Evolutionary conservation across 768 basidiomycete species (phyloP).

Genomic region (Trichaptum fuscoviolaceum): DNA sequence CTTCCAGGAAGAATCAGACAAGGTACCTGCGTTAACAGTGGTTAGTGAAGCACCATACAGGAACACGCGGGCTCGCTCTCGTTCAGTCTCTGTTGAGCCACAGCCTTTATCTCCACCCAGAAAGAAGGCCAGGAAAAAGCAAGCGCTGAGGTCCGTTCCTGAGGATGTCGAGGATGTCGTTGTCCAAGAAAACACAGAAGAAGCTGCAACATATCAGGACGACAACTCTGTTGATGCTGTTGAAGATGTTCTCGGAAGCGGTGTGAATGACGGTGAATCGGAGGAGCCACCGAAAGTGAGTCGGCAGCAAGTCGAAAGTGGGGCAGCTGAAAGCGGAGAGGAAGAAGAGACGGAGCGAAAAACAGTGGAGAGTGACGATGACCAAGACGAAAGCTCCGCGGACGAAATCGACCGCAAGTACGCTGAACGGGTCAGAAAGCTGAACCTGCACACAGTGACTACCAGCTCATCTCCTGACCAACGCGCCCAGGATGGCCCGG

Average conservation of each 20-base stretch:
- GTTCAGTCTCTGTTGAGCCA: slow-evolving; percentile 17
- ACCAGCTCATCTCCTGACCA: not conserved
- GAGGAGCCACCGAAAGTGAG: not conserved
- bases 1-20: not conserved
- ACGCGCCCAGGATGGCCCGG: no score
- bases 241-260: not conserved
- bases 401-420: not conserved
- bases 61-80: slow-evolving; percentile 31
- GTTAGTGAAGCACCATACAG: slow-evolving; percentile 23
- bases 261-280: not conserved
- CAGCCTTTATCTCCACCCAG: not conserved
- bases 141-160: not conserved
- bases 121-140: not conserved
- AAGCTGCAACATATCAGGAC: not conserved
- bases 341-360: not conserved
- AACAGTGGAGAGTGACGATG: not conserved
- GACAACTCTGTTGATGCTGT: not conserved
- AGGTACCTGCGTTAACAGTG: not conserved
- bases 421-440: not conserved
- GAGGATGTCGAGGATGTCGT: not conserved
- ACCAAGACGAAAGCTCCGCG: not conserved
- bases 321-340: no score
- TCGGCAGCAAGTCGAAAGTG: not conserved
- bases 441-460: not conserved
- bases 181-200: not conserved